Conservation (phyloP, 768 basidiomycete species). For the Pleurotus tuoliensis region DNA sequence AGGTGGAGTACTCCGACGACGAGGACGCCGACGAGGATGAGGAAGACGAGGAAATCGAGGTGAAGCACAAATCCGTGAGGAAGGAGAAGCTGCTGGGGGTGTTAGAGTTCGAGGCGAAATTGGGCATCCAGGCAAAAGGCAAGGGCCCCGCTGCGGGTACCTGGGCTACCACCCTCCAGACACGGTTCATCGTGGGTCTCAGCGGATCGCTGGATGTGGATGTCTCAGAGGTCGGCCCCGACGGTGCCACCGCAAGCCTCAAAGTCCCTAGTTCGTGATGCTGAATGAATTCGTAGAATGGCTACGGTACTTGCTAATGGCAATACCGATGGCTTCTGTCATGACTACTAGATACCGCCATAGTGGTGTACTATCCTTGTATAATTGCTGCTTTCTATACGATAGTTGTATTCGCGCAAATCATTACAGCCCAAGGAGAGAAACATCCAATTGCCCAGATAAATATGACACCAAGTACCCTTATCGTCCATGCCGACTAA, state of each 20-base stretch:
- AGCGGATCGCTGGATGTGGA: slow-evolving; percentile 35
- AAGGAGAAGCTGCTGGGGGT: slow-evolving; percentile 52
- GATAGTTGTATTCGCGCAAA: too few relatives aligned
- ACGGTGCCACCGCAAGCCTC: slow-evolving; percentile 13
- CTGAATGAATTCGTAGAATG: too few relatives aligned
- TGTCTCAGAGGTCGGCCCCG: slow-evolving; percentile 33
- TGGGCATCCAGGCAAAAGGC: slow-evolving; percentile 36
- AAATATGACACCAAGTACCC: too few relatives aligned
- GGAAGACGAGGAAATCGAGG: slow-evolving; percentile 56
- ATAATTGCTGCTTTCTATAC: too few relatives aligned
- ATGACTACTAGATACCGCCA: too few relatives aligned
- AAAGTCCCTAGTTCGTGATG: background rate
- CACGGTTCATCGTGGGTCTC: slow-evolving; percentile 33
- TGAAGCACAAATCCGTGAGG: slow-evolving; percentile 56
- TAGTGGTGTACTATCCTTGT: too few relatives aligned
- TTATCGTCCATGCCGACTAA: too few relatives aligned
- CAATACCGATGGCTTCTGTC: too few relatives aligned
- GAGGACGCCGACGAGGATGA: slow-evolving; percentile 54
- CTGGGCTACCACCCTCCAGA: slow-evolving; percentile 49
- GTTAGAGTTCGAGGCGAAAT: slow-evolving; percentile 35
- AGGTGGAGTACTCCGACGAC: slow-evolving; percentile 40
- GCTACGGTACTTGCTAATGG: too few relatives aligned
- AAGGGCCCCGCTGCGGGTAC: slow-evolving; percentile 38
- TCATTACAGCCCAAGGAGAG: too few relatives aligned
- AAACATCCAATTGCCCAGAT: too few relatives aligned